These are phyloP conservation scores for Logfia minima DNA, from an alignment of 129 eudicot species.

Conservation along the genomic window DNA sequence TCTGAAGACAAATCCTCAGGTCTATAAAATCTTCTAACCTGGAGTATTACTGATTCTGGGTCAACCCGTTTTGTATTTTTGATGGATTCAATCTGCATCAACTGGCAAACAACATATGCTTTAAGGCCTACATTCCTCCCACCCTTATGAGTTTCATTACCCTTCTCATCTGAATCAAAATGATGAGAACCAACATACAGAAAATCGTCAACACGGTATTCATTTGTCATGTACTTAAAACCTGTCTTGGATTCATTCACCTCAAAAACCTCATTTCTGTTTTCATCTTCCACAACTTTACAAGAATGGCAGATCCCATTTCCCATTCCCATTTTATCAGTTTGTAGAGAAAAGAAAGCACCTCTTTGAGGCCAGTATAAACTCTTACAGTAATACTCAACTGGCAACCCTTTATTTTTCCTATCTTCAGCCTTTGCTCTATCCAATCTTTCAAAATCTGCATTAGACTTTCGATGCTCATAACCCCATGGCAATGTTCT, in stretches of 20 bases:
- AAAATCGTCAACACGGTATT: conserved; percentile 67
- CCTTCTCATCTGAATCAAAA: conserved; percentile 55
- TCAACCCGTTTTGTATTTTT: conserved; percentile 49
- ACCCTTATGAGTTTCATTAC: conserved; percentile 49
- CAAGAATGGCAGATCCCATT: conserved; percentile 73
- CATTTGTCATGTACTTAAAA: conserved; percentile 52
- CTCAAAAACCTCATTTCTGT: conserved; percentile 38
- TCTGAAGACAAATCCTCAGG: conserved; percentile 88
- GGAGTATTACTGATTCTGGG: conserved; percentile 39
- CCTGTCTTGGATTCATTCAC: conserved; percentile 46
- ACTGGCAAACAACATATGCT: conserved; percentile 73
- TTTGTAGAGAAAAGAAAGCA: conserved; percentile 67
- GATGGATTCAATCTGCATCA: conserved; percentile 50
- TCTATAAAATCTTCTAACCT: conserved; percentile 77
- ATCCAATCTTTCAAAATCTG: conserved; percentile 55
- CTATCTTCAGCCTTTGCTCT: conserved; percentile 80
- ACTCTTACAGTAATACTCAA: conserved; percentile 77
- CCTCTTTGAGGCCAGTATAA: conserved; percentile 82
- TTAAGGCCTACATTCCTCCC: conserved; percentile 94
- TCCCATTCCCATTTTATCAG: conserved; percentile 67
- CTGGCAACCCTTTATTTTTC: conserved; percentile 57
- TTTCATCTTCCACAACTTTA: conserved; percentile 38
- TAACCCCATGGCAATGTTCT: conserved; percentile 73
- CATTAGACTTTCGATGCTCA: conserved; percentile 70
- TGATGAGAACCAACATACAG: conserved; percentile 67